Conservation (phyloP, 1,139 yeast genomes). For the Meyerozyma athensensis region DNA sequence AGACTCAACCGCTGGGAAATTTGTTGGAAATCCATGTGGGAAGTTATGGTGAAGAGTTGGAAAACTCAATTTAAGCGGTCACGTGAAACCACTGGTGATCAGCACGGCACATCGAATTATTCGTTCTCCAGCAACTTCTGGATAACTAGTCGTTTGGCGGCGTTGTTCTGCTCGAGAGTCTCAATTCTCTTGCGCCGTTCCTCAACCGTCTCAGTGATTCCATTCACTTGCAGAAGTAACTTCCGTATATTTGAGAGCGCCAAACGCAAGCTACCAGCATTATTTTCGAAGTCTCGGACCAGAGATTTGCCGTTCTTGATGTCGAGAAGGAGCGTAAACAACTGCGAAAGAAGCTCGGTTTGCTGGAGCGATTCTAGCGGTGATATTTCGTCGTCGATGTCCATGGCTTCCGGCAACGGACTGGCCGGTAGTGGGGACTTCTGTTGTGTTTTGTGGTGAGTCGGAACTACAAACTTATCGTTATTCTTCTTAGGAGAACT, state of each 20-base stretch:
- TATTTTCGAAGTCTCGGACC: conserved; percentile 43
- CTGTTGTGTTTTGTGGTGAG: too few species aligned
- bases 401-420: conserved; percentile 7
- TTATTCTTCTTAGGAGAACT: background rate
- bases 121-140: background rate
- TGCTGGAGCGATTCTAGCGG: conserved; percentile 25
- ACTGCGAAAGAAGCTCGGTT: conserved; percentile 36
- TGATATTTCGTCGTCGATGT: conserved; percentile 7
- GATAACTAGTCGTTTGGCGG: background rate
- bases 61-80: background rate
- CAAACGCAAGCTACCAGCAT: conserved; percentile 38
- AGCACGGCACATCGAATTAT: too few species aligned
- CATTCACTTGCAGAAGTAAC: conserved; percentile 33
- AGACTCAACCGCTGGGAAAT: background rate
- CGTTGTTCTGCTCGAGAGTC: conserved; percentile 21
- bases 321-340: conserved; percentile 33
- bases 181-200: conserved; percentile 25
- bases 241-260: conserved; percentile 30
- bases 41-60: background rate
- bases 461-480: too few species aligned
- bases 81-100: background rate
- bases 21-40: background rate
- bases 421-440: too few species aligned
- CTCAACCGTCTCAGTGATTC: conserved; percentile 34
- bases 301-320: conserved; percentile 32